Evolutionary conservation across 176 grass and related monocot genomes (phyloP).

Genomic region (Phoenix roebelenii): DNA sequence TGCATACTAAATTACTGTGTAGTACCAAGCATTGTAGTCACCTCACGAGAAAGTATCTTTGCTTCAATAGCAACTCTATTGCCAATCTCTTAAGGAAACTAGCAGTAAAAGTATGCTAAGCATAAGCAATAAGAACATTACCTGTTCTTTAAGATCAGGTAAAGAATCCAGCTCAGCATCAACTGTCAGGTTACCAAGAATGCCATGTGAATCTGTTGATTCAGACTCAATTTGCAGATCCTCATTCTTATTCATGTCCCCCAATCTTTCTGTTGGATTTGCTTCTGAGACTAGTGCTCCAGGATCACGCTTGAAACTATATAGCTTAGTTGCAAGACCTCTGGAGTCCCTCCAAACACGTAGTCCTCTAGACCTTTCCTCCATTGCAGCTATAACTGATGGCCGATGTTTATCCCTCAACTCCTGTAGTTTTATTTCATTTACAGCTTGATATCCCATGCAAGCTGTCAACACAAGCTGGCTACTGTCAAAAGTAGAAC

Average conservation of each 20-base stretch:
- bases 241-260: constrained; percentile 21
- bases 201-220: constrained; percentile 37
- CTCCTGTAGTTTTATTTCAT: constrained; percentile 67
- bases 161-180: constrained; percentile 65
- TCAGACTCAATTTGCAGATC: constrained; percentile 37
- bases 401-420: constrained; percentile 82
- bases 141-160: constrained; percentile 94
- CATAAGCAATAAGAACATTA: constrained; percentile 25
- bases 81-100: not conserved
- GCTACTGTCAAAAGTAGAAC: constrained; percentile 95
- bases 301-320: constrained; percentile 68
- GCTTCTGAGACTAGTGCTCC: constrained; percentile 56
- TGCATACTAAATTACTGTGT: no score
- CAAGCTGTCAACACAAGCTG: constrained; percentile 98
- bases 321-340: constrained; percentile 78
- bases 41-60: no score
- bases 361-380: constrained; percentile 70
- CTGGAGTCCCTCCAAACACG: constrained; percentile 57
- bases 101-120: not conserved
- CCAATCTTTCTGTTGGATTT: constrained; percentile 34
- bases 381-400: constrained; percentile 82
- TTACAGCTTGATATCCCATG: constrained; percentile 88
- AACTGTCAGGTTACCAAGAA: constrained; percentile 45
- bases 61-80: no score
- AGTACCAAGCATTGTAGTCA: no score